Conservation (phyloP, 2,329 filamentous ascomycete genomes). For the Microsporum ferrugineum region DNA sequence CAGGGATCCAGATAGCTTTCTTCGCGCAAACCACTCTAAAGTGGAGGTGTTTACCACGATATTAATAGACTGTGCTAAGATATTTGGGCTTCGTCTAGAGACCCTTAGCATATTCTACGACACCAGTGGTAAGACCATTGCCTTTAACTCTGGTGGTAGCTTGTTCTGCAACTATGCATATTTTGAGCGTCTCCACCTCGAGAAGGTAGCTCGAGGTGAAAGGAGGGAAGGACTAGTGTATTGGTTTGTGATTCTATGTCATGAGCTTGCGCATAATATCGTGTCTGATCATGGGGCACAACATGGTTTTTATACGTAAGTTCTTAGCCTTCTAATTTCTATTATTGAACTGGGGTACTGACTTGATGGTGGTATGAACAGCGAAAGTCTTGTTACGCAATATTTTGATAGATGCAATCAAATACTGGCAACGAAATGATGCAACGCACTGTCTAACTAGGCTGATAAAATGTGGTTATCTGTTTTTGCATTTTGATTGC, state of each 20-base stretch:
- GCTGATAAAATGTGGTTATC: neutral
- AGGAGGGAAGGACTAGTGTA: conserved; percentile 63
- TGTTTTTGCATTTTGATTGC: neutral
- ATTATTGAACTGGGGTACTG: neutral
- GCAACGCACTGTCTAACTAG: neutral
- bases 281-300: conserved; percentile 64
- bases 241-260: conserved; percentile 93
- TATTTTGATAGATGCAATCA: conserved; percentile 62
- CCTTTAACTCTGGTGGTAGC: conserved; percentile 78
- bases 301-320: conserved; percentile 64
- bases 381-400: conserved; percentile 64
- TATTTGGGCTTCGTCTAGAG: conserved; percentile 59
- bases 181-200: conserved; percentile 66
- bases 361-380: conserved; percentile 20
- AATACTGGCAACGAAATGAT: conserved; percentile 32
- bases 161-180: conserved; percentile 91
- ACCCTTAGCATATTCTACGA: conserved; percentile 84
- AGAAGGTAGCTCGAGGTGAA: conserved; percentile 31
- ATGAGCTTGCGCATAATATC: conserved; percentile 91
- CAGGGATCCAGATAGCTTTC: neutral
- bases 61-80: conserved; percentile 55
- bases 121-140: conserved; percentile 65
- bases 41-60: conserved; percentile 60
- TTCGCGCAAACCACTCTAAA: conserved; percentile 22
- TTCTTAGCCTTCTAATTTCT: neutral